Percentiles rank a stretch among this genome's conserved stretches.
Evolutionary conservation across 1,284 basidiomycete genomes (phyloP).

Genomic region (Malassezia sp.): DNA sequence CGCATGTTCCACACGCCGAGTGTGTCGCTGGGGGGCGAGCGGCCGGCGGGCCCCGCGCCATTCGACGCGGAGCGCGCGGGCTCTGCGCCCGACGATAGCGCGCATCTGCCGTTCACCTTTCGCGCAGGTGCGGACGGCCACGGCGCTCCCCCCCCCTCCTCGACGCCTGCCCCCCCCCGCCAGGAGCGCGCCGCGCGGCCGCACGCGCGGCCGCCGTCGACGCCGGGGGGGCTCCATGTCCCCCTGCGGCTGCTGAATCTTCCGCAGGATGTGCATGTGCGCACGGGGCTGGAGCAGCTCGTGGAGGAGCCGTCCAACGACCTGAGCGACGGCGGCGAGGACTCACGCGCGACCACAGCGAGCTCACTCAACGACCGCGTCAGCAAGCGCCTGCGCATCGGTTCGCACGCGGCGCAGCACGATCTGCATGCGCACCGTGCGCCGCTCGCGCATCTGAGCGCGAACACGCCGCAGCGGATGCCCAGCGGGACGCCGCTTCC

Average conservation of each 20-base stretch:
- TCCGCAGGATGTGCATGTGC: slow-evolving; percentile 24
- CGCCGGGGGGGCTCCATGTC: slow-evolving; percentile 21
- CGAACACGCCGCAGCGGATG: too few relatives aligned
- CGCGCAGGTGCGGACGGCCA: slow-evolving; percentile 1
- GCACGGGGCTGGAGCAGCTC: slow-evolving; percentile 28
- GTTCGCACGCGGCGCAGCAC: too few relatives aligned
- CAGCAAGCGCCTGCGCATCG: slow-evolving; percentile 27
- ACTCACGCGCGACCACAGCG: slow-evolving; percentile 1
- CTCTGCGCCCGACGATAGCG: neutral
- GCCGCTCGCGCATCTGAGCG: too few relatives aligned
- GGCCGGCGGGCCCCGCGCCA: too few relatives aligned
- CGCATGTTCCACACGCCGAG: slow-evolving; percentile 37
- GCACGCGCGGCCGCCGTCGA: slow-evolving; percentile 5
- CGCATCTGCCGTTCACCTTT: slow-evolving; percentile 14
- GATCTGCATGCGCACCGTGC: too few relatives aligned
- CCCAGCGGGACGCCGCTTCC: too few relatives aligned
- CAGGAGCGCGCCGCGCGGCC: slow-evolving; percentile 16
- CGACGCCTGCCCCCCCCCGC: neutral
- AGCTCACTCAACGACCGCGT: slow-evolving; percentile 17
- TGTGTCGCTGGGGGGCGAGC: slow-evolving; percentile 15
- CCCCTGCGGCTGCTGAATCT: slow-evolving; percentile 34
- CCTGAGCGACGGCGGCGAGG: slow-evolving; percentile 8
- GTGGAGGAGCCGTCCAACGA: slow-evolving; percentile 19
- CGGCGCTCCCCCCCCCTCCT: neutral
- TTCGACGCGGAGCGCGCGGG: slow-evolving; percentile 11